phyloP scores from a whole-genome alignment of 2,329 filamentous ascomycete genomes.

The Curvularia eragrostidis region DNA sequence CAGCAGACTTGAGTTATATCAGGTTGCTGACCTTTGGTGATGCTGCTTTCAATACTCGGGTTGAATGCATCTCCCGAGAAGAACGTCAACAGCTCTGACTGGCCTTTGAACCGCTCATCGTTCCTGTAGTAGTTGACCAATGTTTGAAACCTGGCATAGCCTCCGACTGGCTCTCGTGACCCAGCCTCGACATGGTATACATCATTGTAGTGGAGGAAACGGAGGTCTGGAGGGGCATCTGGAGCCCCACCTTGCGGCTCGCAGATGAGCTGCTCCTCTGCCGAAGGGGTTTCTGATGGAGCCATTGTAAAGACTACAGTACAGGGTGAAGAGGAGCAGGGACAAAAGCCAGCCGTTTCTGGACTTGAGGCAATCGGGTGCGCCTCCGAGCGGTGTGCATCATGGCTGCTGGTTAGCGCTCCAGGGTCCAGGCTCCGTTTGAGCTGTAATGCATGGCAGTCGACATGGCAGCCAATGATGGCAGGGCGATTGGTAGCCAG shows the following conservation, averaged over 20 bases:
- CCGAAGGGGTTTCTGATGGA: slow-evolving; percentile 33
- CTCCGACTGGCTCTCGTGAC: slow-evolving; percentile 83
- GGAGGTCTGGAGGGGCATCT: slow-evolving; percentile 68
- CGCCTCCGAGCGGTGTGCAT: slow-evolving; percentile 34
- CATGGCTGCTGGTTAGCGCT: slow-evolving; percentile 20
- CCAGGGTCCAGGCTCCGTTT: slow-evolving; percentile 39
- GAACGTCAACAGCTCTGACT: slow-evolving; percentile 73
- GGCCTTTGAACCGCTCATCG: slow-evolving; percentile 64
- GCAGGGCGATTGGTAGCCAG: slow-evolving; percentile 22
- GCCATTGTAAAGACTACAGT: slow-evolving; percentile 29
- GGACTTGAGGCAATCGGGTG: slow-evolving; percentile 20
- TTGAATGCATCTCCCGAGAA: slow-evolving; percentile 96
- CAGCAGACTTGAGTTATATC: neutral
- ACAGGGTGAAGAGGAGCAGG: neutral
- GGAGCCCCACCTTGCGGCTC: slow-evolving; percentile 52
- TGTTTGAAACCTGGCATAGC: slow-evolving; percentile 79
- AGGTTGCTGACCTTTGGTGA: slow-evolving; percentile 73
- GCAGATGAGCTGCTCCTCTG: slow-evolving; percentile 50
- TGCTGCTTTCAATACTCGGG: slow-evolving; percentile 83
- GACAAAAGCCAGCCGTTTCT: slow-evolving; percentile 5
- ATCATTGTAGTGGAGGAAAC: slow-evolving; percentile 91
- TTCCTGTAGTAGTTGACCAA: slow-evolving; percentile 77
- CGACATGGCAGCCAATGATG: slow-evolving; percentile 33
- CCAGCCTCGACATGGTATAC: slow-evolving; percentile 84
- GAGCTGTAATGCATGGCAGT: slow-evolving; percentile 10